Conservation (phyloP, 768 basidiomycete species). For the Lentinula edodes region DNA sequence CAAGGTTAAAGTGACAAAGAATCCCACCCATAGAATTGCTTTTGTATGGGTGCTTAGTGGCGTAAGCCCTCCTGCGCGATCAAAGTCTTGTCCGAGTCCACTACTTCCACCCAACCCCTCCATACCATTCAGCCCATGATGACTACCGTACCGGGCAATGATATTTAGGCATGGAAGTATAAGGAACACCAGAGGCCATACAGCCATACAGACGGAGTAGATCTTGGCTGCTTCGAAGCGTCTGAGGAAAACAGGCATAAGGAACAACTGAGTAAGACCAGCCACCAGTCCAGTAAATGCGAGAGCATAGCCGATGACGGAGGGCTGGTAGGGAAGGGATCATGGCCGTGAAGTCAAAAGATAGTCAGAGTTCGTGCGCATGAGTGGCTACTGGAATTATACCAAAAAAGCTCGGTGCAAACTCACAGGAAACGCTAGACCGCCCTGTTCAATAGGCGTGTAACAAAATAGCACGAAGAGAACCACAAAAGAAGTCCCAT, state of each 20-base stretch:
- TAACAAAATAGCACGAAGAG: constrained; percentile 68
- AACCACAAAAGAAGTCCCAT: constrained; percentile 55
- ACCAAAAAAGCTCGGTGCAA: neutral
- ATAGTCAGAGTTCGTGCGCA: neutral
- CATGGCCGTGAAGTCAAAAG: neutral
- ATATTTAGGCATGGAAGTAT: constrained; percentile 47
- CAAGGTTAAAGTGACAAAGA: constrained; percentile 36
- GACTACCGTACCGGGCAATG: constrained; percentile 34
- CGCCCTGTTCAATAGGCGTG: constrained; percentile 35
- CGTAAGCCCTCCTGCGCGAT: neutral
- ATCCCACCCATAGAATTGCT: constrained; percentile 44
- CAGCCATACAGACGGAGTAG: constrained; percentile 48
- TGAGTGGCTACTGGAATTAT: neutral
- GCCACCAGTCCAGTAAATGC: constrained; percentile 48
- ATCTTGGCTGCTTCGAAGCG: constrained; percentile 42
- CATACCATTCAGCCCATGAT: constrained; percentile 8
- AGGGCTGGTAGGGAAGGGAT: constrained; percentile 28
- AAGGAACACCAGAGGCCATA: constrained; percentile 52
- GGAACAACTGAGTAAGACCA: constrained; percentile 43
- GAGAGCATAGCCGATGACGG: constrained; percentile 58
- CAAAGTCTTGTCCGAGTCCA: neutral
- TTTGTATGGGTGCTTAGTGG: neutral
- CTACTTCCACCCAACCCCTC: neutral
- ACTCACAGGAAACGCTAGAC: constrained; percentile 2
- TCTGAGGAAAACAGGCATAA: constrained; percentile 51